phyloP scores from a whole-genome alignment of 2,329 filamentous ascomycete genomes.

The Aspergillus hortae region DNA sequence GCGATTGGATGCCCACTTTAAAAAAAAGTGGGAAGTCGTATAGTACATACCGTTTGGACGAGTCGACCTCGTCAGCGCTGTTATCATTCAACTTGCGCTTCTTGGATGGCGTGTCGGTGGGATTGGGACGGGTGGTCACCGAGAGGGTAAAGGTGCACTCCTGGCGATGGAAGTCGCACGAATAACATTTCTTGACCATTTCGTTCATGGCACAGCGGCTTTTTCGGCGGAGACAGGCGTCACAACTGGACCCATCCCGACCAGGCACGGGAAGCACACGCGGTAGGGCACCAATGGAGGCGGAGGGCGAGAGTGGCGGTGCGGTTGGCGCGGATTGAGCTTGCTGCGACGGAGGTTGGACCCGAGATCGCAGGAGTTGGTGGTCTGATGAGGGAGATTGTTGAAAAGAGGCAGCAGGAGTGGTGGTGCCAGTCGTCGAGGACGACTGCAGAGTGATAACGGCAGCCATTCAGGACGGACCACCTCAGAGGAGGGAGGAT shows the following conservation, averaged over 20 bases:
- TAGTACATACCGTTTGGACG: slow-evolving; percentile 34
- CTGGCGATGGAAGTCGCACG: slow-evolving; percentile 43
- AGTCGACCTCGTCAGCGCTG: slow-evolving; percentile 24
- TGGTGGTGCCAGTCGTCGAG: slow-evolving; percentile 25
- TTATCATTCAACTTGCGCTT: slow-evolving; percentile 40
- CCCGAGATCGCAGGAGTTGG: slow-evolving; percentile 22
- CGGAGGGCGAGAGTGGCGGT: slow-evolving; percentile 14
- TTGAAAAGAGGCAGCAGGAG: slow-evolving; percentile 21
- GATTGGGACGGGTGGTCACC: slow-evolving; percentile 13
- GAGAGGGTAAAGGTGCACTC: slow-evolving; percentile 41
- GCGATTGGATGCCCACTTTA: slow-evolving; percentile 8
- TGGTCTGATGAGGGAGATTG: slow-evolving; percentile 19
- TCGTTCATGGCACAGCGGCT: slow-evolving; percentile 44
- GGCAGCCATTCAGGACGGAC: slow-evolving; percentile 30
- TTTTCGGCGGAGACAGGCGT: slow-evolving; percentile 42
- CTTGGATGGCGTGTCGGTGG: slow-evolving; percentile 27
- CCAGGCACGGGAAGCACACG: slow-evolving; percentile 21
- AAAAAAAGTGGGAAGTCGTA: slow-evolving; percentile 1
- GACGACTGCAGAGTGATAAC: slow-evolving; percentile 41
- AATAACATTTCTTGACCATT: slow-evolving; percentile 42
- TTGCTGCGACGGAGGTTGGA: slow-evolving; percentile 15
- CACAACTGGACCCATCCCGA: slow-evolving; percentile 39
- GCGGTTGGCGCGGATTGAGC: slow-evolving; percentile 16
- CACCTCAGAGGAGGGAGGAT: background rate
- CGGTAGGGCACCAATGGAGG: slow-evolving; percentile 22